A percentile compares a stretch with the other conserved stretches of the same genome.
Conservation (phyloP, 345 rosid species). For the Cochlearia excelsa region DNA sequence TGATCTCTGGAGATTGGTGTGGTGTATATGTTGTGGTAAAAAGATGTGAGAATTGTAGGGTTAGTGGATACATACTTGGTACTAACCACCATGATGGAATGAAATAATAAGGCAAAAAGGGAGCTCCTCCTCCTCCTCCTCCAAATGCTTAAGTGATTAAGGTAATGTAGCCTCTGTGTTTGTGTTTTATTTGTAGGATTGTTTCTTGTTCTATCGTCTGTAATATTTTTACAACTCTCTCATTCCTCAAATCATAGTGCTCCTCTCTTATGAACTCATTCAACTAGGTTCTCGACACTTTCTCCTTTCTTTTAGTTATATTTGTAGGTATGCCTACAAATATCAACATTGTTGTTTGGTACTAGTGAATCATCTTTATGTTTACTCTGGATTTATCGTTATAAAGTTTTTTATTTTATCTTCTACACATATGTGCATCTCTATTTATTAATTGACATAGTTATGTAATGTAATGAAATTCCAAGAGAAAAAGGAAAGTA, state of each 20-base stretch:
- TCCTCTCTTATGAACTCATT: conserved; percentile 14
- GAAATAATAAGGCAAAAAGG: conserved; percentile 25
- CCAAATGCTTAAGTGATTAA: conserved; percentile 4
- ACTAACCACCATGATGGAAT: conserved; percentile 40
- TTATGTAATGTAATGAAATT: too few species aligned
- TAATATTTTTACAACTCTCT: conserved; percentile 20
- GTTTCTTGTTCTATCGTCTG: conserved; percentile 21
- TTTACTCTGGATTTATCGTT: neutral
- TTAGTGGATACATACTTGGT: conserved; percentile 36
- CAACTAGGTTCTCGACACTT: conserved; percentile 11
- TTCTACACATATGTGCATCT: too few species aligned
- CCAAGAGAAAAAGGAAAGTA: too few species aligned
- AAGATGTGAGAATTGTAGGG: conserved; percentile 35
- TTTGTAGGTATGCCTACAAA: neutral
- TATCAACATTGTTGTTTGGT: conserved; percentile 4
- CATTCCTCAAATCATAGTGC: conserved; percentile 23
- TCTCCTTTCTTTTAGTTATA: neutral
- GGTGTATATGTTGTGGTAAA: conserved; percentile 32
- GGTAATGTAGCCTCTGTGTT: conserved; percentile 32
- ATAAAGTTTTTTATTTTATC: too few species aligned
- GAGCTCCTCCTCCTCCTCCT: conserved; percentile 18
- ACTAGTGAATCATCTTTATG: neutral
- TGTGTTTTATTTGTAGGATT: conserved; percentile 33
- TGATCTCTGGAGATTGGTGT: conserved; percentile 22
- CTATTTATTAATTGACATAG: too few species aligned